These are phyloP conservation scores for Pyropia haitanensis DNA, from an alignment of 23 red algal genomes.

Conservation along the genomic window DNA sequence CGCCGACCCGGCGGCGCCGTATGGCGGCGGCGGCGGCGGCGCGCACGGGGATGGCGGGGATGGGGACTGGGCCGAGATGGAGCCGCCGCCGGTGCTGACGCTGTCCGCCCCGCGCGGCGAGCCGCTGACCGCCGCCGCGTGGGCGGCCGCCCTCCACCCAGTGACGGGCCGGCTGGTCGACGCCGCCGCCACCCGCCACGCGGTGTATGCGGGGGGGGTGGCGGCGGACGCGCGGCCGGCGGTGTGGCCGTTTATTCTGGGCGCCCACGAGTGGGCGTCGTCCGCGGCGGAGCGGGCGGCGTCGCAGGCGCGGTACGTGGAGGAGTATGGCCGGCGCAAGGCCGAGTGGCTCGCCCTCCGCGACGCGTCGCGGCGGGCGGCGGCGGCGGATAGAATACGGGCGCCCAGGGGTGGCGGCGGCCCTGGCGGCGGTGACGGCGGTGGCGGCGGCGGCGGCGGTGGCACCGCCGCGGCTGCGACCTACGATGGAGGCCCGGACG, in stretches of 20 bases:
- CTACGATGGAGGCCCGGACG: conserved; percentile 44
- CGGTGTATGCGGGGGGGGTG: conserved; percentile 75
- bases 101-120: conserved; percentile 23
- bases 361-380: conserved; percentile 21
- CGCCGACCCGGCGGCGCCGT: conserved; percentile 22
- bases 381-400: background rate
- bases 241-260: conserved; percentile 70
- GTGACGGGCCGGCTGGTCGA: conserved; percentile 38
- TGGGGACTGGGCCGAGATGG: conserved; percentile 9
- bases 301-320: conserved; percentile 5
- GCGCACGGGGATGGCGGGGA: conserved; percentile 16
- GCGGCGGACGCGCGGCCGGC: conserved; percentile 27
- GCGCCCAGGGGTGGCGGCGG: background rate
- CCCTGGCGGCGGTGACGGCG: background rate
- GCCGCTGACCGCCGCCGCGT: conserved; percentile 14
- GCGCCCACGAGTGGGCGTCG: conserved; percentile 52
- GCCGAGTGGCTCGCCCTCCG: conserved; percentile 11
- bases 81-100: conserved; percentile 22
- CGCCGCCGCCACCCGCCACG: conserved; percentile 41
- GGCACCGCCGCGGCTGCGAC: conserved; percentile 2
- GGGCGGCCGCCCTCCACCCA: conserved; percentile 29
- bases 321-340: conserved; percentile 40
- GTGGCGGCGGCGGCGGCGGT: background rate
- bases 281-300: conserved; percentile 19
- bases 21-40: conserved; percentile 4